phyloP scores from a whole-genome alignment of 768 basidiomycete genomes.

The Auricularia cornea region DNA sequence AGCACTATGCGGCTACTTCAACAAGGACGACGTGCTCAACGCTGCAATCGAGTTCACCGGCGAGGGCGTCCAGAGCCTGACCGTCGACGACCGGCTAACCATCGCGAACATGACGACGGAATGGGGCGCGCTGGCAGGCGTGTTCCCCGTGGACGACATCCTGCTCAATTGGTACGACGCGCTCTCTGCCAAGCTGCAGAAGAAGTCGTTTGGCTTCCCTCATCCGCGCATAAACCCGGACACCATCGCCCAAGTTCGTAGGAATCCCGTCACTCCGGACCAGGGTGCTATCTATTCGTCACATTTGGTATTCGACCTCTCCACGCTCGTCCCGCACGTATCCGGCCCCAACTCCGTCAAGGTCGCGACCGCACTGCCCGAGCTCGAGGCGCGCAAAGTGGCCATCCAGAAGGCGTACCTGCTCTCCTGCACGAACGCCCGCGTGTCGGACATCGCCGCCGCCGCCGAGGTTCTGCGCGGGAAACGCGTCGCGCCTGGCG shows the following conservation, averaged over 20 bases:
- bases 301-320: conserved; percentile 85
- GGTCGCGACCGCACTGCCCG: conserved; percentile 84
- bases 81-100: conserved; percentile 88
- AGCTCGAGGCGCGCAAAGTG: conserved; percentile 64
- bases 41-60: conserved; percentile 95
- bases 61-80: conserved; percentile 67
- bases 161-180: conserved; percentile 82
- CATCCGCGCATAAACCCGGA: conserved; percentile 79
- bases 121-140: conserved; percentile 95
- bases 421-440: conserved; percentile 95
- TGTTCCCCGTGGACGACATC: conserved; percentile 85
- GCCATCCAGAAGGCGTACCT: conserved; percentile 96
- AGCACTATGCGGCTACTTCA: conserved; percentile 91
- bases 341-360: conserved; percentile 99
- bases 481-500: conserved; percentile 71
- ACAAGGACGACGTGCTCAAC: conserved; percentile 93
- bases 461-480: conserved; percentile 87
- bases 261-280: conserved; percentile 48
- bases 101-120: conserved; percentile 99
- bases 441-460: conserved; percentile 87
- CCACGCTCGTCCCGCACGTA: conserved; percentile 88
- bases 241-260: conserved; percentile 19
- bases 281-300: conserved; percentile 71
- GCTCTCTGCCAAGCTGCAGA: conserved; percentile 61
- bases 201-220: conserved; percentile 70